Base-by-base conservation (phyloP, 2,329 filamentous ascomycete genomes). In the Fusarium praegraminearum region DNA sequence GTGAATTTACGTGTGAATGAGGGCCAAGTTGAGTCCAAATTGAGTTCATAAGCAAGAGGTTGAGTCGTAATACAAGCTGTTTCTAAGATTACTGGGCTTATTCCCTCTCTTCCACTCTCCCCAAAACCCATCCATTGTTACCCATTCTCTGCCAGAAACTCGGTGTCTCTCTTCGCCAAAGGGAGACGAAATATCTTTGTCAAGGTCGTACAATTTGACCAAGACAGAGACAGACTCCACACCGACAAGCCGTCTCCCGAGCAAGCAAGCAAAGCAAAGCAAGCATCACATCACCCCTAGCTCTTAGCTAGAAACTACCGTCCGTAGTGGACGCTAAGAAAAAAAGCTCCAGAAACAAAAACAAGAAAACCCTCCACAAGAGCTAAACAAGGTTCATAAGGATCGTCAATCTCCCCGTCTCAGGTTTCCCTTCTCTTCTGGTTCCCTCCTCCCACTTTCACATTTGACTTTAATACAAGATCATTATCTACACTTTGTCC, bases 331-430 rank as follows among this genome's bases (percentile, higher is more conserved):
- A 45, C 64, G 65, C 65, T 68, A 68, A 59, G 28, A 28, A 45
- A 51, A 50, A 53, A 67, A 47, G 64, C 64, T 67, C 56, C 62
- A 63, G 51, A 62, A 63, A 67, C 51, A 59, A 68, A 68, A 68
- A 68, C 65, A 68, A 68, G 65, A 67, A 67, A 51, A 54, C 52
- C 43, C 28, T 45, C 46, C 26, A 53, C 50, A 43, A 64, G 52
- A 67, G 43, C 58, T 55, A 43, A 55, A 59, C 64, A 59, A 68
- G 58, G 53, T 52, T 54, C 47, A 58, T 45, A 68, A 60, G 40
- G 59, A 68, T 68, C 47, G 60, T 51, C 65, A 69, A 57, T 69
- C 52, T 54, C 65, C 51, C 56, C 32, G 30, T 28, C 45, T 60
- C 53, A 40, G 2, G 13, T 36, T 30, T 57, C 44, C 36, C 18